Conservation (phyloP, 306 rosid genomes). For the Fragaria vesca region DNA sequence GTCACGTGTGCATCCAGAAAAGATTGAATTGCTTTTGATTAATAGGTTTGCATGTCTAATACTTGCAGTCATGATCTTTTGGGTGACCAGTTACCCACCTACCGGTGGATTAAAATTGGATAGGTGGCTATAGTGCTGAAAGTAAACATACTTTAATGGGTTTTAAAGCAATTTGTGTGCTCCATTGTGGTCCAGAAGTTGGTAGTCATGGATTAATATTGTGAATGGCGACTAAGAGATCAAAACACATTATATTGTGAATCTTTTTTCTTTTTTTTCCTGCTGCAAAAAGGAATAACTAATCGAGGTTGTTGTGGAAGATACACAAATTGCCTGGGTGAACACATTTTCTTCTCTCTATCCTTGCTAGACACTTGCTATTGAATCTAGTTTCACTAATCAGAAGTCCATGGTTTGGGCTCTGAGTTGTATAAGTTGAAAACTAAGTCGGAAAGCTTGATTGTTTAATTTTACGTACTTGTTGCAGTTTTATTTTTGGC, state of each 20-base stretch:
- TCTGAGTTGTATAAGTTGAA: not conserved
- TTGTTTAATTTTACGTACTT: not conserved
- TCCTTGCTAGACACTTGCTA: not conserved
- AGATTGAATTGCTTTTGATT: slow-evolving; percentile 6
- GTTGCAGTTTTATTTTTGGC: not conserved
- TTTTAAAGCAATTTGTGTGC: not conserved
- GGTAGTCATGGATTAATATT: not conserved
- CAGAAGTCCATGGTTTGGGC: not conserved
- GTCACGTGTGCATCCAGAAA: not conserved
- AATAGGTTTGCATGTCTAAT: too few species aligned
- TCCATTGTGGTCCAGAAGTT: not conserved
- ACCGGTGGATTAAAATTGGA: not conserved
- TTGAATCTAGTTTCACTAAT: not conserved
- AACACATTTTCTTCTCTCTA: not conserved
- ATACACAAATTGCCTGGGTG: not conserved
- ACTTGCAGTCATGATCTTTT: not conserved
- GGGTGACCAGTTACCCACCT: not conserved
- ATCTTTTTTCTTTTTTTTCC: not conserved
- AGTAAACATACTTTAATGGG: not conserved
- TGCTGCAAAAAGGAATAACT: not conserved
- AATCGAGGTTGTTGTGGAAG: not conserved
- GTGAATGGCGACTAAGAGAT: not conserved
- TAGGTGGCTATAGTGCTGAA: not conserved
- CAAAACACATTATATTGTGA: not conserved
- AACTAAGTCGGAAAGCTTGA: not conserved